Percentiles rank a stretch among this genome's conserved stretches.
These are phyloP conservation scores for Bruguiera parviflora DNA, from an alignment of 345 rosid species.

Conservation along the genomic window DNA sequence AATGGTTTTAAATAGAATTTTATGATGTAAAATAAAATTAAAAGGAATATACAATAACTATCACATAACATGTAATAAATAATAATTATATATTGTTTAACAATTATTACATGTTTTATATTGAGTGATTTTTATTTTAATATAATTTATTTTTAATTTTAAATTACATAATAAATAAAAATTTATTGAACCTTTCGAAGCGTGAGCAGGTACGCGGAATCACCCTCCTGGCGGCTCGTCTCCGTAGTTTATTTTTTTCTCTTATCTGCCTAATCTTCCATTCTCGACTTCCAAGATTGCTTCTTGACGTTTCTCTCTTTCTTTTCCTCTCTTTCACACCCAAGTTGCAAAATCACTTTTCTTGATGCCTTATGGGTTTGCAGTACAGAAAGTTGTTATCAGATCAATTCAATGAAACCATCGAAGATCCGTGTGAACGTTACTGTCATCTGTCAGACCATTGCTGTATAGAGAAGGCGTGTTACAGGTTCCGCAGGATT, in stretches of 20 bases:
- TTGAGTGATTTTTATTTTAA: no score
- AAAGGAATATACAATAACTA: no score
- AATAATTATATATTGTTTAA: no score
- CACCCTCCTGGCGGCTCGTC: no score
- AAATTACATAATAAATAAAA: no score
- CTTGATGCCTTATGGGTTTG: conserved; percentile 10
- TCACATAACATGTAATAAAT: no score
- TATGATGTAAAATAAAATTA: no score
- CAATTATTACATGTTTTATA: no score
- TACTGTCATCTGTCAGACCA: not conserved
- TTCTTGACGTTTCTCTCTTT: not conserved
- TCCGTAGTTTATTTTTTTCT: no score
- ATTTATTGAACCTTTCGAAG: not conserved
- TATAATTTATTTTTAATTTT: no score
- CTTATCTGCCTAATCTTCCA: not conserved
- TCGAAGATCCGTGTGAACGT: not conserved
- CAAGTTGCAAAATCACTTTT: not conserved
- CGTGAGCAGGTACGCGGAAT: not conserved
- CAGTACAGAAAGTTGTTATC: not conserved
- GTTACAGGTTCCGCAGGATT: not conserved
- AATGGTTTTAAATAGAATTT: no score
- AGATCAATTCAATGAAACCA: not conserved
- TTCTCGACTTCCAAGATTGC: not conserved
- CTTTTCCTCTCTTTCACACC: not conserved
- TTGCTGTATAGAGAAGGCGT: not conserved